Evolutionary conservation across 2,329 filamentous ascomycete genomes (phyloP), one percentile per base, ranked within the genome.

Genomic region (Calonectria hongkongensis): DNA sequence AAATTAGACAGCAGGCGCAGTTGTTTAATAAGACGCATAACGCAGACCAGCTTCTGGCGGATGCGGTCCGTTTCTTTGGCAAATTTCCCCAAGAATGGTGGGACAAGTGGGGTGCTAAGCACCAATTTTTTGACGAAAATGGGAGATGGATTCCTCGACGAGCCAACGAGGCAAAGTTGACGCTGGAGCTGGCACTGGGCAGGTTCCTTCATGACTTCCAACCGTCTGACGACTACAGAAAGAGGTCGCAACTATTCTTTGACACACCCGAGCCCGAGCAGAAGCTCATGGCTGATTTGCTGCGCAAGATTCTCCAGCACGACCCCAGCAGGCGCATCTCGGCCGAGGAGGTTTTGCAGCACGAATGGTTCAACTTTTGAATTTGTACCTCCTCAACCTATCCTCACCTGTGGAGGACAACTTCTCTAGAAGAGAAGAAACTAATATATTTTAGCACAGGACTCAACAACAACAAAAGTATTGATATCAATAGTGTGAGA

Each of bases 51-150:
- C 54, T 81, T 6, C 36, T 84, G 0, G 68, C 73, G 1, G 73
- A 77, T 3, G 79, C 83, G 28, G 78, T 80, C 0, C 54, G 75
- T 3, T 73, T 82, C 9, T 78, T 84, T 7, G 81, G 83, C 0
- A 81, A 81, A 69, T 56, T 83, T 2, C 82, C 82, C 0, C 76
- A 81, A 36, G 75, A 76, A 0, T 82, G 79, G 79, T 83, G 83
- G 82, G 36, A 71, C 0, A 79, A 70, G 2, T 84, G 82, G 82
- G 75, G 76, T 3, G 60, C 47, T 0, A 76, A 80, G 0, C 72
- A 47, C 1, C 43, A 66, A 0, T 80, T 75, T 9, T 83, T 81
- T 15, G 68, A 78, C 18, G 73, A 79, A 9, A 7, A 74, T 3
- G 73, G 74, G 1, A 70, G 60, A 0, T 75, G 68, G 66, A 30